phyloP scores from a whole-genome alignment of 2,329 filamentous ascomycete genomes.

The Dactylonectria estremocensis region DNA sequence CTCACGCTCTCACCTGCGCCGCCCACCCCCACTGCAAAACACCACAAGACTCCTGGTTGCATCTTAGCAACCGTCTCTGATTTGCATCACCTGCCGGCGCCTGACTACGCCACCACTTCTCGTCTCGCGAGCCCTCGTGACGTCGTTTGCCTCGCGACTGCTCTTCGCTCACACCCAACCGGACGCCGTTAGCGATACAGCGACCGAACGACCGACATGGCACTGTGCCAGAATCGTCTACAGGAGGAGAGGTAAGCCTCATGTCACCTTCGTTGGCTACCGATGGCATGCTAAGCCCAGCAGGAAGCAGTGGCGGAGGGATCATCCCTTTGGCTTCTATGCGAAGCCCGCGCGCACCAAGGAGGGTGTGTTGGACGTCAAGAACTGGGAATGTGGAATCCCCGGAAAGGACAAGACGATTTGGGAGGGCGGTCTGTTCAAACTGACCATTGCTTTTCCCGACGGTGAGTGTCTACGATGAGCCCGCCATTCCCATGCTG shows the following conservation, averaged over 20 bases:
- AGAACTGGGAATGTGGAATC: constrained; percentile 96
- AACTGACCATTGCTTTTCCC: constrained; percentile 92
- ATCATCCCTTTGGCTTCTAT: constrained; percentile 98
- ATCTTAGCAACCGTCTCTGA: constrained; percentile 5
- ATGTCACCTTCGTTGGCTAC: not conserved
- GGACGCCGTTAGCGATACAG: constrained; percentile 11
- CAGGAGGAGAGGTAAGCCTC: constrained; percentile 84
- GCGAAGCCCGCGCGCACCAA: constrained; percentile 87
- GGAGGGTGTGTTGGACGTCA: constrained; percentile 89
- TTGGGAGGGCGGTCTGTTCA: constrained; percentile 98
- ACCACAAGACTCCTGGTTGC: constrained; percentile 12
- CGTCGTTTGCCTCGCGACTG: constrained; percentile 24
- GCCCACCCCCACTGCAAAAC: constrained; percentile 14
- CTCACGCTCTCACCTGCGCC: constrained; percentile 8
- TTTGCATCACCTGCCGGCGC: not conserved
- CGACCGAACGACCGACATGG: constrained; percentile 69
- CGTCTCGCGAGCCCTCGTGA: constrained; percentile 26
- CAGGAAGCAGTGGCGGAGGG: constrained; percentile 96
- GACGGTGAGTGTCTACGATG: constrained; percentile 76
- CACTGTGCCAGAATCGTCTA: constrained; percentile 88
- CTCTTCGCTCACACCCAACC: constrained; percentile 21
- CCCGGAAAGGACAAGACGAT: constrained; percentile 97
- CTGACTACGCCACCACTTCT: constrained; percentile 17
- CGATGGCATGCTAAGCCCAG: constrained; percentile 39
- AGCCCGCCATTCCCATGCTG: constrained; percentile 10